Evolutionary conservation across 805 yeast genomes (phyloP).

Genomic region (Suhomyces emberorum): DNA sequence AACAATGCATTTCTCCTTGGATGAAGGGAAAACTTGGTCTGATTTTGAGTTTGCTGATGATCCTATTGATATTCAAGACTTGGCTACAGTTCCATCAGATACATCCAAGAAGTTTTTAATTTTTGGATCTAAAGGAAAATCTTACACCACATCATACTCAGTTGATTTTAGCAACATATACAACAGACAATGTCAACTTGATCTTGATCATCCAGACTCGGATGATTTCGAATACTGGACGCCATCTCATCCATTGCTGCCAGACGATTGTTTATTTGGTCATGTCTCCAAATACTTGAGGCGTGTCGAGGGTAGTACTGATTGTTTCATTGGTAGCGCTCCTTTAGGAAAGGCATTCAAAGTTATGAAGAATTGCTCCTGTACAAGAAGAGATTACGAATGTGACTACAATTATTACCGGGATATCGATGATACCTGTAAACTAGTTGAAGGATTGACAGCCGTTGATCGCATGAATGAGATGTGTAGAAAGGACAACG

Average conservation of each 20-base stretch:
- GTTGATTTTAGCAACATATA: slow-evolving; percentile 37
- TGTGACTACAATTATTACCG: slow-evolving; percentile 85
- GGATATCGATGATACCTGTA: slow-evolving; percentile 78
- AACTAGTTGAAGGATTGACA: slow-evolving; percentile 67
- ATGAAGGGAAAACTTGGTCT: slow-evolving; percentile 78
- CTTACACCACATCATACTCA: slow-evolving; percentile 40
- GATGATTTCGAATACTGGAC: slow-evolving; percentile 45
- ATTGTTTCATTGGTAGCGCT: slow-evolving; percentile 71
- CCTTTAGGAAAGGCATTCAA: slow-evolving; percentile 55
- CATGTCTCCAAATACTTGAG: slow-evolving; percentile 41
- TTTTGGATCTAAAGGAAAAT: slow-evolving; percentile 40
- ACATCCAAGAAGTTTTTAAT: slow-evolving; percentile 77
- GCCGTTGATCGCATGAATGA: slow-evolving; percentile 60
- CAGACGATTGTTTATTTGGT: slow-evolving; percentile 42
- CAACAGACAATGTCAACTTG: slow-evolving; percentile 40
- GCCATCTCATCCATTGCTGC: slow-evolving; percentile 33
- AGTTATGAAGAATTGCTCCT: slow-evolving; percentile 65
- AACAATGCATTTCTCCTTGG: slow-evolving; percentile 59
- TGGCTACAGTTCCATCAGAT: slow-evolving; percentile 89
- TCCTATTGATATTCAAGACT: slow-evolving; percentile 57
- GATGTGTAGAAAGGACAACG: slow-evolving; percentile 55
- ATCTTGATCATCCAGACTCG: slow-evolving; percentile 37
- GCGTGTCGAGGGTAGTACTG: slow-evolving; percentile 42
- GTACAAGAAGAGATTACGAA: slow-evolving; percentile 85
- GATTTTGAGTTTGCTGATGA: slow-evolving; percentile 60